Evolutionary conservation across 2,329 filamentous ascomycete species (phyloP).

Genomic region (Ceratocystis diversiconidia): DNA sequence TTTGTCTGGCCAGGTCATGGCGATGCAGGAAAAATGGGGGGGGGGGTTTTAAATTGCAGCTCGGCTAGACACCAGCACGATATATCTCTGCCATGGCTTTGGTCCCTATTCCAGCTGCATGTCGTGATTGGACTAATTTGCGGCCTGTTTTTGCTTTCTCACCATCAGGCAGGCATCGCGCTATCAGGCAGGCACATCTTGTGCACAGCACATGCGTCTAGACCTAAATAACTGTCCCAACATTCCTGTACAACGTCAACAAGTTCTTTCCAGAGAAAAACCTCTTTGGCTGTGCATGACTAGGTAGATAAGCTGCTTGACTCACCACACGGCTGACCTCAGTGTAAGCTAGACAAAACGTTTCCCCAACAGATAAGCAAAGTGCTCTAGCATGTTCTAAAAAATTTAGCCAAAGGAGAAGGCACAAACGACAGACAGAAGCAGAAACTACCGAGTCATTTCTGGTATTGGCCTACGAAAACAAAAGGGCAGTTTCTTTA

Average conservation of each 20-base stretch:
- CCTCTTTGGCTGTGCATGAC: not conserved
- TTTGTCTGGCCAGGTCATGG: not conserved
- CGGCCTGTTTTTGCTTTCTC: not conserved
- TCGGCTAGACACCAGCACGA: not conserved
- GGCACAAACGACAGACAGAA: not conserved
- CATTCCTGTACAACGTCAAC: not conserved
- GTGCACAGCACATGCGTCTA: not conserved
- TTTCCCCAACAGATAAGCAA: not conserved
- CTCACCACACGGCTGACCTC: not conserved
- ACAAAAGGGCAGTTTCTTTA: not conserved
- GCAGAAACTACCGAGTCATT: not conserved
- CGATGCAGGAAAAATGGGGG: not conserved
- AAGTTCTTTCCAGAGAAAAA: not conserved
- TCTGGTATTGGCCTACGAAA: not conserved
- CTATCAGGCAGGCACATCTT: not conserved
- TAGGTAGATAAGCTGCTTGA: not conserved
- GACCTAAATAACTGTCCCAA: not conserved
- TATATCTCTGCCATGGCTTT: not conserved
- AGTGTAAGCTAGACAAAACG: not conserved
- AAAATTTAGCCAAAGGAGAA: not conserved
- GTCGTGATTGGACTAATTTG: too few species aligned
- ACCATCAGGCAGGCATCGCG: not conserved
- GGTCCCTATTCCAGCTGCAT: not conserved
- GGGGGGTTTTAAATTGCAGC: not conserved
- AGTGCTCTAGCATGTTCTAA: not conserved